Conservation (phyloP, 2,329 filamentous ascomycete species). For the Apiospora pterosperma region DNA sequence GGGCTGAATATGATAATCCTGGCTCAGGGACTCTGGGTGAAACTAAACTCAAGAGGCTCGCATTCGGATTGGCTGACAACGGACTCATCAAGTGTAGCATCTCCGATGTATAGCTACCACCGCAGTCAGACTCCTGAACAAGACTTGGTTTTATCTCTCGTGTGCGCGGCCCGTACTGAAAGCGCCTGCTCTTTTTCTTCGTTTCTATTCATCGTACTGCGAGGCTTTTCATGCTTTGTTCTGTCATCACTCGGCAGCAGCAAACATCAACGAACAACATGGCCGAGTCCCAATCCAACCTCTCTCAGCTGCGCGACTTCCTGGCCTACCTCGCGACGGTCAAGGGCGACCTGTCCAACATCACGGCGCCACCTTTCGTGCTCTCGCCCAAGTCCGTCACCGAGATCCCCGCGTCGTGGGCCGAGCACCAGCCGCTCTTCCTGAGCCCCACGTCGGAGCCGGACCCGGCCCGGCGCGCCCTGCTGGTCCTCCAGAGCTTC, state of each 20-base stretch:
- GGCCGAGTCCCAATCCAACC: conserved; percentile 18
- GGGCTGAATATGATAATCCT: background rate
- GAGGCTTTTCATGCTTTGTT: background rate
- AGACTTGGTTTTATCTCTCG: no score
- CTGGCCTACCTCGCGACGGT: conserved; percentile 47
- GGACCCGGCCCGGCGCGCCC: conserved; percentile 34
- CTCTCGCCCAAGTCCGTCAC: conserved; percentile 51
- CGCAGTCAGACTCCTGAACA: background rate
- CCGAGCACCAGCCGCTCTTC: conserved; percentile 49
- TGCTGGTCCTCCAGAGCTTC: conserved; percentile 45
- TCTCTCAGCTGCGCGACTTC: conserved; percentile 28
- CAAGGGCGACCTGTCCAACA: conserved; percentile 52
- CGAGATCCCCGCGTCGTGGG: conserved; percentile 55
- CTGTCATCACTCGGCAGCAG: background rate
- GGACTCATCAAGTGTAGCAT: background rate
- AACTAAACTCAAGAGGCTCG: background rate
- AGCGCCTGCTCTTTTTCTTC: background rate
- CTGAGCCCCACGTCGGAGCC: conserved; percentile 37
- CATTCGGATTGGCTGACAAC: background rate
- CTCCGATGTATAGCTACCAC: background rate
- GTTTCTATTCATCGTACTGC: background rate
- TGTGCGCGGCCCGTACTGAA: no score
- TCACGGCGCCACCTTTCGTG: conserved; percentile 54
- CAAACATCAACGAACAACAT: background rate
- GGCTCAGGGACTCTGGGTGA: background rate